Conservation (phyloP, 2,329 filamentous ascomycete genomes). For the Trichocomaceae sp. region DNA sequence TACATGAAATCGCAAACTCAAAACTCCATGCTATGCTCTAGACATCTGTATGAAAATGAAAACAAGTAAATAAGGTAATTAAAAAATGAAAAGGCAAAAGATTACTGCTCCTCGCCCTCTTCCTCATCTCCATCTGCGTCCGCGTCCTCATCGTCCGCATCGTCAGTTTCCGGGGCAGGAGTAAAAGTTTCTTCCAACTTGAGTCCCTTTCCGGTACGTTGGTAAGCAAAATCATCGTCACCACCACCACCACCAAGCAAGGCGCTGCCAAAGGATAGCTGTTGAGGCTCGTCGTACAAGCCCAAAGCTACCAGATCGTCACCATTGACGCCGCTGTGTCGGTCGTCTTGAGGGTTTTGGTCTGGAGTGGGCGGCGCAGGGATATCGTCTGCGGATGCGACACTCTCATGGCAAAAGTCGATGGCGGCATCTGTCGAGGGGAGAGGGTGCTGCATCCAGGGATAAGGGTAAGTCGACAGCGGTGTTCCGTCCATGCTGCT, state of each 20-base stretch:
- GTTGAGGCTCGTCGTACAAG: constrained; percentile 67
- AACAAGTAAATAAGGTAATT: constrained; percentile 21
- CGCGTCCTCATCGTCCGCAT: constrained; percentile 54
- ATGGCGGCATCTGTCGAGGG: constrained; percentile 22
- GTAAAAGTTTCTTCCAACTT: constrained; percentile 70
- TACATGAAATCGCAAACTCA: constrained; percentile 2
- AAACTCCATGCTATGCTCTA: constrained; percentile 22
- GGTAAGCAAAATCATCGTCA: constrained; percentile 32
- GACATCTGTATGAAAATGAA: constrained; percentile 12
- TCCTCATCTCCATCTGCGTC: constrained; percentile 41
- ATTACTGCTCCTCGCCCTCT: constrained; percentile 3
- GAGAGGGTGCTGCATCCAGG: constrained; percentile 4
- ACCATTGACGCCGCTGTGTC: constrained; percentile 41
- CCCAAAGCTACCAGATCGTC: constrained; percentile 78
- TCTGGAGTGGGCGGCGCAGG: constrained; percentile 34
- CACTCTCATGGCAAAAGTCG: constrained; percentile 29
- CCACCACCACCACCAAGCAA: constrained; percentile 49
- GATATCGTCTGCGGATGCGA: constrained; percentile 29
- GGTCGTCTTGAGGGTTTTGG: constrained; percentile 14
- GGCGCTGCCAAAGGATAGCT: constrained; percentile 49
- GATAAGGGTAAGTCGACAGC: not conserved
- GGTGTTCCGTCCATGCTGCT: constrained; percentile 15
- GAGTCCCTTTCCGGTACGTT: constrained; percentile 58
- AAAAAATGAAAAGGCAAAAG: not conserved
- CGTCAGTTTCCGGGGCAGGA: constrained; percentile 57